Percentiles rank a stretch among this genome's conserved stretches.
Conservation (phyloP, 2,329 filamentous ascomycete genomes). For the Rugonectria rugulosa region DNA sequence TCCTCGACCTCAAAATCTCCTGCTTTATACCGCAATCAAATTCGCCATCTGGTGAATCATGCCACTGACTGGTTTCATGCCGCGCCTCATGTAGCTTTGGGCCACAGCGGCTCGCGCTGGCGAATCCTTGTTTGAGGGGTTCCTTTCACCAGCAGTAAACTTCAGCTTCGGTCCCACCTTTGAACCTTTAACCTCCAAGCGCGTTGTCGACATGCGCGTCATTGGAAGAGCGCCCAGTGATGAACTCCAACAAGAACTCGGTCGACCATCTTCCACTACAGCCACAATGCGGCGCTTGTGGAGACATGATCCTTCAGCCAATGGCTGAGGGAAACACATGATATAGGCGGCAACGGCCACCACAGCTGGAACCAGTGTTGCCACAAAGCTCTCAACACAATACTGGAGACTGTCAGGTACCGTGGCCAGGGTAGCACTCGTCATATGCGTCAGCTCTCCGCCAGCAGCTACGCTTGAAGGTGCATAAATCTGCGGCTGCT, state of each 20-base stretch:
- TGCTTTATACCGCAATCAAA: conserved; percentile 32
- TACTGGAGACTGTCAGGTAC: background rate
- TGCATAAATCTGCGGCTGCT: background rate
- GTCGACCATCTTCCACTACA: no score
- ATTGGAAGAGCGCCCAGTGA: no score
- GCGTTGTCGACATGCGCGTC: no score
- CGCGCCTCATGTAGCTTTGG: conserved; percentile 6
- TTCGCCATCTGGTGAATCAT: conserved; percentile 16
- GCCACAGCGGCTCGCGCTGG: background rate
- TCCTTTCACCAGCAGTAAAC: background rate
- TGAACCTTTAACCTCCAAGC: no score
- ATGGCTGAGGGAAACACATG: background rate
- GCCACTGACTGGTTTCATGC: conserved; percentile 17
- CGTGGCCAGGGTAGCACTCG: background rate
- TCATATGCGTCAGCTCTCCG: background rate
- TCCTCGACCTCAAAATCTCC: background rate
- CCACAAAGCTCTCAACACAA: background rate
- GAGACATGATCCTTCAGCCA: no score
- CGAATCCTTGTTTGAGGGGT: background rate
- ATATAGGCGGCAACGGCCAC: conserved; percentile 2
- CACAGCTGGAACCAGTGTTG: background rate
- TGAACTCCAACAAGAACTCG: no score
- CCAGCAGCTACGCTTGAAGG: background rate
- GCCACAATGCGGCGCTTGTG: no score
- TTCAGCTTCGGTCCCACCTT: background rate